Conservation (phyloP, 2,329 filamentous ascomycete genomes). For the Didymella segeticola region DNA sequence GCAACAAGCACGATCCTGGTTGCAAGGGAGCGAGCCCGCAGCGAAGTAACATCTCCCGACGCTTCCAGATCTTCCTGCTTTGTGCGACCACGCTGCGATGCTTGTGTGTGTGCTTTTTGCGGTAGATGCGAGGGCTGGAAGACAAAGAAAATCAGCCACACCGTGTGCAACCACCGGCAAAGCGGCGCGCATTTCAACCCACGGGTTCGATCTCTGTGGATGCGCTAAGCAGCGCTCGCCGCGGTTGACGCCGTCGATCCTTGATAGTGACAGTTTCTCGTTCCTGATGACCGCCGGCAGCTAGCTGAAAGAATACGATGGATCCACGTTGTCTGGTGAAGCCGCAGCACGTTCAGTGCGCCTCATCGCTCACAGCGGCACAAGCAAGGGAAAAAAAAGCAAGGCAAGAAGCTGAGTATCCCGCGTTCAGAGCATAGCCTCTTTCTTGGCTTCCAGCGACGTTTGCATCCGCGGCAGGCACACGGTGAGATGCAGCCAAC, state of each 20-base stretch:
- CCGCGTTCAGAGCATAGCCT: constrained; percentile 16
- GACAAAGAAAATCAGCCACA: constrained; percentile 4
- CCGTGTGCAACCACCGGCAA: neutral
- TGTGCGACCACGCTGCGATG: constrained; percentile 7
- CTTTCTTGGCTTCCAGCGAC: constrained; percentile 3
- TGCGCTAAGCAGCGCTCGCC: constrained; percentile 16
- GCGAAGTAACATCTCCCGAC: constrained; percentile 8
- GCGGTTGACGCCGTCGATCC: constrained; percentile 19
- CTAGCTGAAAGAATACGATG: constrained; percentile 5
- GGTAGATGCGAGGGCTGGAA: constrained; percentile 8
- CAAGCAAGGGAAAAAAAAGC: neutral
- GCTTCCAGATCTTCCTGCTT: constrained; percentile 6
- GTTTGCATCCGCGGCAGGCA: constrained; percentile 1
- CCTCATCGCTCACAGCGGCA: constrained; percentile 1
- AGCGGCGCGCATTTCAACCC: constrained; percentile 5
- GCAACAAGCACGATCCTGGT: constrained; percentile 2
- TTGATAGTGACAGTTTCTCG: constrained; percentile 13
- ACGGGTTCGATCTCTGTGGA: neutral
- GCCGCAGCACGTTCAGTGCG: neutral
- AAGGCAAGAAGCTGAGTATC: constrained; percentile 3
- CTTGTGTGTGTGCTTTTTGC: constrained; percentile 15
- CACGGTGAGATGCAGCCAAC: constrained; percentile 9
- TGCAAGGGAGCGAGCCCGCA: neutral
- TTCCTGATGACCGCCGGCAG: constrained; percentile 15
- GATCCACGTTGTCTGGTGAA: neutral